phyloP scores from a whole-genome alignment of 1,284 basidiomycete species.

The Cutaneotrichosporon spelunceum region DNA sequence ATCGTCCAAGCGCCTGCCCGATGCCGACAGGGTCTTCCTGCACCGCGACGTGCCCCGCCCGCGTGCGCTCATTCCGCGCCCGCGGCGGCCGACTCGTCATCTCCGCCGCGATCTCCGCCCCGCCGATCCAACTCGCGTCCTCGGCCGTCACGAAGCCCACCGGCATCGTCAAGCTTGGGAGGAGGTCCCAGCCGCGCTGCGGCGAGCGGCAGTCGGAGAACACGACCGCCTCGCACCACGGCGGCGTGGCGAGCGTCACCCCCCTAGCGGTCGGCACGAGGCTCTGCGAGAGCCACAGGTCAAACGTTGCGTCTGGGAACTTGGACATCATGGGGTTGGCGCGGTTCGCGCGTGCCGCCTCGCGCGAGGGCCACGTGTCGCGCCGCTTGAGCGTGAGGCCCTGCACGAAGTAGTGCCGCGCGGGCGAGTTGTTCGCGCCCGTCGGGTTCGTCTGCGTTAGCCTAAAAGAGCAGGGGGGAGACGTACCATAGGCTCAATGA shows the following conservation, averaged over 20 bases:
- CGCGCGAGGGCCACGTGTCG: constrained; percentile 11
- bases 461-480: background rate
- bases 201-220: constrained; percentile 34
- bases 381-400: constrained; percentile 47
- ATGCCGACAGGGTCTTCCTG: constrained; percentile 40
- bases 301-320: constrained; percentile 62
- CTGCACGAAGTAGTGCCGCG: constrained; percentile 20
- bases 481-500: constrained; percentile 65
- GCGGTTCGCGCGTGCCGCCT: constrained; percentile 16
- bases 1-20: constrained; percentile 33
- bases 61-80: constrained; percentile 30
- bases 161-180: constrained; percentile 32
- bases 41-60: constrained; percentile 28
- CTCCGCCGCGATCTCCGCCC: constrained; percentile 24
- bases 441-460: background rate
- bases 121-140: constrained; percentile 26
- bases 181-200: constrained; percentile 37
- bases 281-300: constrained; percentile 62
- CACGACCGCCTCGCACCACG: constrained; percentile 36
- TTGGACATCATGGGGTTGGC: constrained; percentile 44
- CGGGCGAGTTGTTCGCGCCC: background rate
- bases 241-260: constrained; percentile 37
- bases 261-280: constrained; percentile 51
- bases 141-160: constrained; percentile 31
- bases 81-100: constrained; percentile 35